A percentile compares a stretch with the other conserved stretches of the same genome.
These are phyloP conservation scores for Rhododendron simsii DNA, from an alignment of 148 eudicot genomes.

Conservation along the genomic window DNA sequence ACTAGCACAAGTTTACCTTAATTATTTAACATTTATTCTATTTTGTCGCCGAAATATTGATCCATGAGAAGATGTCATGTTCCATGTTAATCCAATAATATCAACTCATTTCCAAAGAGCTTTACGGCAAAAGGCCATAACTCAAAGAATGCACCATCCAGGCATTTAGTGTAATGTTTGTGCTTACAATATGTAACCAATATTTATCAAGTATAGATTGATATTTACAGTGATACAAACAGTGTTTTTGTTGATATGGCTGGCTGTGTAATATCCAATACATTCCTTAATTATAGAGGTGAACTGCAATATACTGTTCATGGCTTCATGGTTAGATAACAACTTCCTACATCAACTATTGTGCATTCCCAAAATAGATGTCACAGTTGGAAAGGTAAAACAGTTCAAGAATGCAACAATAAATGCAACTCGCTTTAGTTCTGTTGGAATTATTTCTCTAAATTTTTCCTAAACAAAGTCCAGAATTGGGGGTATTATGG, in stretches of 20 bases:
- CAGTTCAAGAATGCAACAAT: neutral
- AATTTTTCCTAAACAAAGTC: neutral
- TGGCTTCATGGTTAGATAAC: neutral
- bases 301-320: neutral
- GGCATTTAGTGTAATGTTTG: neutral
- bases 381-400: neutral
- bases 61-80: neutral
- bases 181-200: neutral
- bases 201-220: neutral
- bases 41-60: neutral
- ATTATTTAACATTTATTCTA: neutral
- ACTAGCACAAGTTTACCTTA: neutral
- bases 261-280: neutral
- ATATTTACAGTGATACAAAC: neutral
- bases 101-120: neutral
- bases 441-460: neutral
- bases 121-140: neutral
- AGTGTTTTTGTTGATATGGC: neutral
- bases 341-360: neutral
- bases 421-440: neutral
- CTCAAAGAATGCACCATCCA: neutral
- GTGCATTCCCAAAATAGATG: neutral
- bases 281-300: neutral
- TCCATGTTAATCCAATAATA: neutral
- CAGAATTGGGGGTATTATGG: neutral